These are phyloP conservation scores for Coniferiporia sulphurascens DNA, from an alignment of 1,284 basidiomycete genomes.

Conservation along the genomic window DNA sequence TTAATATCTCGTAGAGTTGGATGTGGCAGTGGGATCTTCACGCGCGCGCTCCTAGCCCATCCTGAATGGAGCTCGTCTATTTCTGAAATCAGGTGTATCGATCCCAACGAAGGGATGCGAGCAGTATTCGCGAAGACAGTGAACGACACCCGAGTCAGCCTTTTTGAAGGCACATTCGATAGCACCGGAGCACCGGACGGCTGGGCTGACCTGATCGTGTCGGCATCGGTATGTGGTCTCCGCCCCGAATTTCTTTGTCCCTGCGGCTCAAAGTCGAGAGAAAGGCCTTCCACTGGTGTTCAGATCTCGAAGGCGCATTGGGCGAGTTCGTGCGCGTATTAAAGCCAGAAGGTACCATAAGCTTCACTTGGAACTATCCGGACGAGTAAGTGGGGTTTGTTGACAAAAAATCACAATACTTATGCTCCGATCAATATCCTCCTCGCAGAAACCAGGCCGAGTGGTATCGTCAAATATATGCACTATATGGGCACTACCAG, in stretches of 20 bases:
- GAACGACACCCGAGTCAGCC: slow-evolving; percentile 44
- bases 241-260: not conserved
- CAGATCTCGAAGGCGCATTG: slow-evolving; percentile 59
- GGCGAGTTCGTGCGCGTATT: slow-evolving; percentile 66
- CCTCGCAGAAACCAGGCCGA: not conserved
- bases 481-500: not conserved
- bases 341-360: slow-evolving; percentile 57
- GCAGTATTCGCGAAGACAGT: slow-evolving; percentile 50
- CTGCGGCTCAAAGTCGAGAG: slow-evolving; percentile 2
- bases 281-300: slow-evolving; percentile 81
- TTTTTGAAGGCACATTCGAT: slow-evolving; percentile 61
- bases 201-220: slow-evolving; percentile 74
- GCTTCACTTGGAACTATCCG: slow-evolving; percentile 65
- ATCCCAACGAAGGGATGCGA: slow-evolving; percentile 73
- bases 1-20: slow-evolving; percentile 48
- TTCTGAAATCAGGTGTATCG: slow-evolving; percentile 52
- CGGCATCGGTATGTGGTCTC: slow-evolving; percentile 54
- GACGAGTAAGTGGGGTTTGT: not conserved
- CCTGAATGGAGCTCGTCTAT: slow-evolving; percentile 47
- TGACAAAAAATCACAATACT: not conserved
- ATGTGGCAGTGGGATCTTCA: slow-evolving; percentile 75
- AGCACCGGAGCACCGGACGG: slow-evolving; percentile 48
- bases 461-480: not conserved
- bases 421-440: not conserved
- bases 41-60: slow-evolving; percentile 64